phyloP scores from a whole-genome alignment of 257 asterid genomes.

The Galeopsis tetrahit region DNA sequence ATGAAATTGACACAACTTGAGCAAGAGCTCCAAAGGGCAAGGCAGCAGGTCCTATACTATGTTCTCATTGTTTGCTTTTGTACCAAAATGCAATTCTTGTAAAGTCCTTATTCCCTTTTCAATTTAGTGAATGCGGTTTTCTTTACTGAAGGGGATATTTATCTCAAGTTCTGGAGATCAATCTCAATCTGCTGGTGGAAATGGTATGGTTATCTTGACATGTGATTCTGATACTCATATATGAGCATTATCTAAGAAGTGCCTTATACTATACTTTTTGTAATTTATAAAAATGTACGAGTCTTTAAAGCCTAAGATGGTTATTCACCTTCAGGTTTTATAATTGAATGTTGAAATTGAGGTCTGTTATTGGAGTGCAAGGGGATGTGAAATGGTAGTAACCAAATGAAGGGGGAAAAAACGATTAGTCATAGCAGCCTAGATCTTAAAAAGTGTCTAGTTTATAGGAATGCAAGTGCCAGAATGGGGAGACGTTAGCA shows the following conservation, averaged over 20 bases:
- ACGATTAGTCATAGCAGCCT: neutral
- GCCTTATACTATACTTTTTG: neutral
- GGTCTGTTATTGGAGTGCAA: neutral
- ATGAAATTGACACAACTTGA: slow-evolving; percentile 98
- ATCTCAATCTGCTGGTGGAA: slow-evolving; percentile 75
- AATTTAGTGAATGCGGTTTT: slow-evolving; percentile 39
- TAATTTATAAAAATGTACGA: neutral
- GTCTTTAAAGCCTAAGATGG: slow-evolving; percentile 12
- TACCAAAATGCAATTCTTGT: slow-evolving; percentile 15
- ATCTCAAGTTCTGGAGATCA: slow-evolving; percentile 90
- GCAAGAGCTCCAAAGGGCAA: slow-evolving; percentile 97
- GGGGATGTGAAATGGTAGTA: slow-evolving; percentile 9
- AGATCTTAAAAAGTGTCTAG: too few species aligned
- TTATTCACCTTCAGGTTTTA: neutral
- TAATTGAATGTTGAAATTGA: neutral
- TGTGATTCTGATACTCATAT: slow-evolving; percentile 24
- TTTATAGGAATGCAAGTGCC: neutral
- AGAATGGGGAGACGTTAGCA: neutral
- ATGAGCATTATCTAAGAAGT: slow-evolving; percentile 11
- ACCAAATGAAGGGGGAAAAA: neutral
- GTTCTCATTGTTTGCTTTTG: slow-evolving; percentile 24
- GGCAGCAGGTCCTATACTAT: slow-evolving; percentile 74
- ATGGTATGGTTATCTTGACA: slow-evolving; percentile 54
- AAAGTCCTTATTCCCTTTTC: slow-evolving; percentile 25
- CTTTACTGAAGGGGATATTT: slow-evolving; percentile 71